Evolutionary conservation across 176 grass and related monocot genomes (phyloP).

Genomic region (Raddia distichophylla): DNA sequence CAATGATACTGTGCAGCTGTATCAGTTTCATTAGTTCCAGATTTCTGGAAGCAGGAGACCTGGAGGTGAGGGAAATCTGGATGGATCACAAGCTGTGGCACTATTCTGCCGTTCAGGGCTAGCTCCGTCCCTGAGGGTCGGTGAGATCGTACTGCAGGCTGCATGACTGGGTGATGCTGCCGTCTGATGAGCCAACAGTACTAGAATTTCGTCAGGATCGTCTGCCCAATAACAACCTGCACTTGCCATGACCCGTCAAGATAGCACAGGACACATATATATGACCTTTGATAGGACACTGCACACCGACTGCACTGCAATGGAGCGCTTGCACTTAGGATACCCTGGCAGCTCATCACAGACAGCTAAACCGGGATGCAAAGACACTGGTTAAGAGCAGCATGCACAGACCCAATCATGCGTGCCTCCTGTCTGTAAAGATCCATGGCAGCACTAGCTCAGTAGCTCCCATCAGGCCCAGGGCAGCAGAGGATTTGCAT

Average conservation of each 20-base stretch:
- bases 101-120: background rate
- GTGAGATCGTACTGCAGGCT: background rate
- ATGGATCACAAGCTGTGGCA: background rate
- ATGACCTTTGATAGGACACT: background rate
- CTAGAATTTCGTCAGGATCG: background rate
- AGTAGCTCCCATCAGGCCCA: background rate
- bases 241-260: background rate
- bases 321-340: background rate
- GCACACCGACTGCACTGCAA: background rate
- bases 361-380: background rate
- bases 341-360: background rate
- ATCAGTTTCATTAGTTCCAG: background rate
- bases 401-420: constrained; percentile 5
- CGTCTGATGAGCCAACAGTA: background rate
- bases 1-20: background rate
- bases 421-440: background rate
- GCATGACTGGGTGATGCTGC: background rate
- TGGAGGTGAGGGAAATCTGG: background rate
- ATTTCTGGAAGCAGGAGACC: background rate
- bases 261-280: background rate
- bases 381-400: background rate
- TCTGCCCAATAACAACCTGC: background rate
- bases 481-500: too few species aligned
- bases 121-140: background rate
- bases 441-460: background rate